Percentiles rank a stretch among this genome's conserved stretches.
Conservation (phyloP, 2,329 filamentous ascomycete genomes). For the Monilinia laxa region DNA sequence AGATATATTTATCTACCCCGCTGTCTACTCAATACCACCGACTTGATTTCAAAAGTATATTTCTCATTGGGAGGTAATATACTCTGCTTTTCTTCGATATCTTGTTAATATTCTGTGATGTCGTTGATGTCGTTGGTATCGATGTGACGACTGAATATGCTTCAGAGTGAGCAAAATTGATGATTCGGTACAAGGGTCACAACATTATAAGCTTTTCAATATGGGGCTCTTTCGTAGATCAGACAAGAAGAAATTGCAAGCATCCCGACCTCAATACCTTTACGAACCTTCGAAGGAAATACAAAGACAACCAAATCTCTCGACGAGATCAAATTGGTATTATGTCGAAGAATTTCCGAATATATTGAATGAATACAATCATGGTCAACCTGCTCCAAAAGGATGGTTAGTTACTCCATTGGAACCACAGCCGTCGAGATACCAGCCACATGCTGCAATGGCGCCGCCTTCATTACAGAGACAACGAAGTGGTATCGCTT, state of each 20-base stretch:
- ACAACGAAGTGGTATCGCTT: constrained; percentile 23
- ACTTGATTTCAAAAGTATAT: neutral
- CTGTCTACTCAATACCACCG: no score
- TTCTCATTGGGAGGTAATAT: neutral
- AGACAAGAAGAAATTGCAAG: constrained; percentile 31
- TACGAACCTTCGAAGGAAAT: constrained; percentile 8
- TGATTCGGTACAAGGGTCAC: neutral
- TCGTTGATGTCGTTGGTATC: no score
- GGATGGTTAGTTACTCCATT: constrained; percentile 30
- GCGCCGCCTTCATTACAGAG: constrained; percentile 26
- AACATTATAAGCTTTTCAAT: constrained; percentile 2
- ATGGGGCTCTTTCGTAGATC: constrained; percentile 39
- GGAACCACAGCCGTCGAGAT: constrained; percentile 11
- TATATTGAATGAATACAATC: constrained; percentile 18
- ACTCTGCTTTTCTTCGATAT: no score
- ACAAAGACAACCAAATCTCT: constrained; percentile 3
- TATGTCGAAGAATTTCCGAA: constrained; percentile 12
- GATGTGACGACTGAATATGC: neutral
- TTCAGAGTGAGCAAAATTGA: neutral
- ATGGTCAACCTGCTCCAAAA: constrained; percentile 23
- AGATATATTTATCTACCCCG: no score
- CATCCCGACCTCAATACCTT: constrained; percentile 26
- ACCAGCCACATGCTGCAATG: constrained; percentile 17
- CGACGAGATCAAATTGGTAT: constrained; percentile 4
- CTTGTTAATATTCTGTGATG: neutral